Conservation (phyloP, 1,284 basidiomycete species). For the Trametes polyzona region DNA sequence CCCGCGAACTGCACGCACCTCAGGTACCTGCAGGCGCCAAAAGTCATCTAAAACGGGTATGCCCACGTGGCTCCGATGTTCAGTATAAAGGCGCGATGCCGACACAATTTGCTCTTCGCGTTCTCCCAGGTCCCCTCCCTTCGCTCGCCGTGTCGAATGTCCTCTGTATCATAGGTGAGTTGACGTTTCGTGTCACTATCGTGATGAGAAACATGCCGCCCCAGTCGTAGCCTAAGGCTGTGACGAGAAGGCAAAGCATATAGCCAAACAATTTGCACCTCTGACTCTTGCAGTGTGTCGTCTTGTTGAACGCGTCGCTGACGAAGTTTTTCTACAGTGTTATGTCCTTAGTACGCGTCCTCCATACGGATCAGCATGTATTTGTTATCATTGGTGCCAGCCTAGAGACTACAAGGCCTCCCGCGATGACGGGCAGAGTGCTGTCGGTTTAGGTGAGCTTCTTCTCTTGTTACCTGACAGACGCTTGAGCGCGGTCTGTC, state of each 20-base stretch:
- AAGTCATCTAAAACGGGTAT: too few relatives aligned
- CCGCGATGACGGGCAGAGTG: too few relatives aligned
- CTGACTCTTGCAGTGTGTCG: slow-evolving; percentile 22
- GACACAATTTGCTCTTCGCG: too few relatives aligned
- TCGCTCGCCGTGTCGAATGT: background rate
- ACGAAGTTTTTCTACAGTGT: slow-evolving; percentile 4
- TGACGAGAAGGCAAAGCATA: slow-evolving; percentile 41
- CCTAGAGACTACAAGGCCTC: too few relatives aligned
- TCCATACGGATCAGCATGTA: too few relatives aligned
- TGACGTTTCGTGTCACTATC: background rate
- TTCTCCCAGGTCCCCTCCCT: too few relatives aligned
- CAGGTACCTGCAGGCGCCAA: too few relatives aligned
- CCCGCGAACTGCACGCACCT: too few relatives aligned
- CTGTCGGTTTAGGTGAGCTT: too few relatives aligned
- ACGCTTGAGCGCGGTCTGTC: background rate
- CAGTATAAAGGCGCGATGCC: background rate
- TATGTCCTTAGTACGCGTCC: too few relatives aligned
- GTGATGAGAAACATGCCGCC: slow-evolving; percentile 40
- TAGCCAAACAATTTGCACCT: slow-evolving; percentile 40
- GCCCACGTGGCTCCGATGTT: background rate
- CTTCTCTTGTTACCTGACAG: background rate
- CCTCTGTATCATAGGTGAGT: background rate
- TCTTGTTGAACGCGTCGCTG: slow-evolving; percentile 3
- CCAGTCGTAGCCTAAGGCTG: slow-evolving; percentile 38
- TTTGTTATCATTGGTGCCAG: background rate